Conservation (phyloP, 768 basidiomycete genomes). For the Holtermanniella nyarrowii region DNA sequence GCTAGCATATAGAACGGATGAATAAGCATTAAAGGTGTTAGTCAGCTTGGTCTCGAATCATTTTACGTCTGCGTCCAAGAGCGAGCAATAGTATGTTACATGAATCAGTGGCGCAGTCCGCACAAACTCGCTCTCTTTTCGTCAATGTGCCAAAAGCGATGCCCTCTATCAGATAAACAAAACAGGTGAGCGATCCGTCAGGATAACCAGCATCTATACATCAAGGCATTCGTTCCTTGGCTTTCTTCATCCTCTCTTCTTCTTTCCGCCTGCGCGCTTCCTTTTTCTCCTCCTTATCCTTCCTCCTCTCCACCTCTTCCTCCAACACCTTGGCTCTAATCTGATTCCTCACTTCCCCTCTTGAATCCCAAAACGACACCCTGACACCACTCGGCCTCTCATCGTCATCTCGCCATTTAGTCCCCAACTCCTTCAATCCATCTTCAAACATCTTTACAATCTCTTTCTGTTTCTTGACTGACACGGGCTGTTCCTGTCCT, state of each 20-base stretch:
- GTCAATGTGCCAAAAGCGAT: no score
- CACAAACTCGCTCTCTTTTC: no score
- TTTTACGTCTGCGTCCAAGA: no score
- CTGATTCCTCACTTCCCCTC: slow-evolving; percentile 10
- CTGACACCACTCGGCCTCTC: slow-evolving; percentile 13
- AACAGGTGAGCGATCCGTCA: no score
- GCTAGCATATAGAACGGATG: no score
- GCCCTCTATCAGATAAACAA: no score
- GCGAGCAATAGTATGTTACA: no score
- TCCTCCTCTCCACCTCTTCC: slow-evolving; percentile 15
- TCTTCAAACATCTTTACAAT: slow-evolving; percentile 23
- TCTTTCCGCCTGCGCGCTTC: slow-evolving; percentile 28
- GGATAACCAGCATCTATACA: neutral
- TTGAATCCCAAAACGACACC: slow-evolving; percentile 17
- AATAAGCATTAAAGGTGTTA: no score
- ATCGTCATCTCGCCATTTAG: slow-evolving; percentile 26
- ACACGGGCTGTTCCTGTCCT: slow-evolving; percentile 6
- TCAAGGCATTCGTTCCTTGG: slow-evolving; percentile 5
- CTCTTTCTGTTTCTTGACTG: slow-evolving; percentile 17
- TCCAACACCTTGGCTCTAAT: slow-evolving; percentile 19
- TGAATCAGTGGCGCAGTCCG: no score
- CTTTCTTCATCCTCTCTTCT: slow-evolving; percentile 22
- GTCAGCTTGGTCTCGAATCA: no score
- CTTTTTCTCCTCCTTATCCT: slow-evolving; percentile 29
- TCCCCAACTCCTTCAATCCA: slow-evolving; percentile 18